These are phyloP conservation scores for Santalum album DNA, from an alignment of 164 flowering plant species.

Conservation along the genomic window DNA sequence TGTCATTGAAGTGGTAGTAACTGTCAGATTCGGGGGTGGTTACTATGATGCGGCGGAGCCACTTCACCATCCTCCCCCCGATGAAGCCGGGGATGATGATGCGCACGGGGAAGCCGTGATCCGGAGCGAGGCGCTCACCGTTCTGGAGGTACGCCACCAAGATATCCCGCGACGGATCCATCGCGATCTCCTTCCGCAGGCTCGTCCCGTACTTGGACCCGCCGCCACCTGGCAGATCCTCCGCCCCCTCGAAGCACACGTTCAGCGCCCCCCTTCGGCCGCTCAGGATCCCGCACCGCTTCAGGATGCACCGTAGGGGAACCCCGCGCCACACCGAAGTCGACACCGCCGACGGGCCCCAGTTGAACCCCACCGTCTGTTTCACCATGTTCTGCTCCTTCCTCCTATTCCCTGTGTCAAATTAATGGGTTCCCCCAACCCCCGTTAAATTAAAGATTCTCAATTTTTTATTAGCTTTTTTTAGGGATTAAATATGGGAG, in stretches of 20 bases:
- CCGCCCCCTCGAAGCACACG: slow-evolving; percentile 94
- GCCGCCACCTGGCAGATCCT: slow-evolving; percentile 84
- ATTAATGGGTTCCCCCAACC: no score
- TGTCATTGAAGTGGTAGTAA: slow-evolving; percentile 77
- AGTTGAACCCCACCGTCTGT: slow-evolving; percentile 85
- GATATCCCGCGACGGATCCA: slow-evolving; percentile 81
- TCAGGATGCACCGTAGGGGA: slow-evolving; percentile 47
- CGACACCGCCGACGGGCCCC: slow-evolving; percentile 85
- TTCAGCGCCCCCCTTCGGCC: slow-evolving; percentile 47
- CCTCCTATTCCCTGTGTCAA: slow-evolving; percentile 62
- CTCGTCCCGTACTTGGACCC: slow-evolving; percentile 95
- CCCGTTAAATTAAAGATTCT: no score
- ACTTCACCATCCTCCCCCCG: slow-evolving; percentile 96
- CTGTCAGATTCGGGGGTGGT: slow-evolving; percentile 58
- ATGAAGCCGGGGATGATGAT: slow-evolving; percentile 91
- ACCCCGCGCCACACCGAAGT: slow-evolving; percentile 93
- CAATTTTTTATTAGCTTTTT: no score
- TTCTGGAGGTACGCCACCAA: slow-evolving; percentile 92
- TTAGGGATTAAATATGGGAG: no score
- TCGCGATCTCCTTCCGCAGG: slow-evolving; percentile 49
- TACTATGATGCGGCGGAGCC: slow-evolving; percentile 75
- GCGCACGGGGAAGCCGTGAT: slow-evolving; percentile 88
- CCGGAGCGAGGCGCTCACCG: slow-evolving; percentile 66
- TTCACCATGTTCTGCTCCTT: slow-evolving; percentile 95
- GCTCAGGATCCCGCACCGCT: slow-evolving; percentile 57